Evolutionary conservation across 2,329 filamentous ascomycete species (phyloP).

Genomic region (Fusarium abutilonis): DNA sequence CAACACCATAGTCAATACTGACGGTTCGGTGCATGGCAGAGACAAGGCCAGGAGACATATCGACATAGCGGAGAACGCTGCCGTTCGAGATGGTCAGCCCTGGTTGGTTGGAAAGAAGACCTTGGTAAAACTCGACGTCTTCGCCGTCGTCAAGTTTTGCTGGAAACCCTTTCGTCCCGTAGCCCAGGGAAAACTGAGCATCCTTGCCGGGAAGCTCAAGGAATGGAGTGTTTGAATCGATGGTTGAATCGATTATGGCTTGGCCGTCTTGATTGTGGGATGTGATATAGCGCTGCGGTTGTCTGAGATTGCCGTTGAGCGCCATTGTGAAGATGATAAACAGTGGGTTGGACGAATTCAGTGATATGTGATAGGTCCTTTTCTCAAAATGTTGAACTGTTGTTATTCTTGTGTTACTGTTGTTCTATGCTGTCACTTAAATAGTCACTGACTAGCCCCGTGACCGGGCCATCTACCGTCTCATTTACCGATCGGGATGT

Average conservation of each 20-base stretch:
- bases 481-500: conserved; percentile 25
- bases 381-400: too few relatives aligned
- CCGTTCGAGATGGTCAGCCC: conserved; percentile 49
- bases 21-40: conserved; percentile 58
- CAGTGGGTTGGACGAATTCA: too few relatives aligned
- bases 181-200: conserved; percentile 42
- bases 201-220: conserved; percentile 30
- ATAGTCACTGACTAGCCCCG: too few relatives aligned
- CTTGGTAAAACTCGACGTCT: conserved; percentile 41
- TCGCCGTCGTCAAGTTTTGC: conserved; percentile 26
- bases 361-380: too few relatives aligned
- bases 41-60: conserved; percentile 53
- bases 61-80: conserved; percentile 59
- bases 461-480: too few relatives aligned
- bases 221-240: conserved; percentile 34
- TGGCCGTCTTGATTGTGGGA: conserved; percentile 44
- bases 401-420: too few relatives aligned
- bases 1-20: conserved; percentile 64
- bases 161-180: conserved; percentile 44
- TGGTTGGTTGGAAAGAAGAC: conserved; percentile 32
- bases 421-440: too few relatives aligned
- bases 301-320: conserved; percentile 37
- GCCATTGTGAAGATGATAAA: too few relatives aligned
- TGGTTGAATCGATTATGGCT: conserved; percentile 33
- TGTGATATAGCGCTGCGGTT: conserved; percentile 40